Evolutionary conservation across 495 filamentous ascomycete genomes (phyloP).

Genomic region (Pseudevernia furfuracea): DNA sequence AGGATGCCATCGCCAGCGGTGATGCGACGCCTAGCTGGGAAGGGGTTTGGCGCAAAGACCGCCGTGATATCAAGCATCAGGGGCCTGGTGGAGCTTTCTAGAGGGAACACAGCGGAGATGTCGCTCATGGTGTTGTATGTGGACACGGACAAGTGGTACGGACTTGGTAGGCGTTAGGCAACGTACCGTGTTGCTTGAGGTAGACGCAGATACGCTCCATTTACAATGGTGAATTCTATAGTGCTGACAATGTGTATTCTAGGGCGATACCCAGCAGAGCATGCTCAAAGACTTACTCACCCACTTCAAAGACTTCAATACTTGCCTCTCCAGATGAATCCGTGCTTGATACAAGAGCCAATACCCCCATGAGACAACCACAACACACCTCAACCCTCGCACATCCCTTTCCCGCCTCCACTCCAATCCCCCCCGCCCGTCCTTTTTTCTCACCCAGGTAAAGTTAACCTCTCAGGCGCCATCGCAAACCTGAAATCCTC

Average conservation of each 20-base stretch:
- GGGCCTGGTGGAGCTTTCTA: neutral
- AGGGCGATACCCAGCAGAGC: neutral
- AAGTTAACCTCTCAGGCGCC: constrained; percentile 13
- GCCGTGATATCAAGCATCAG: neutral
- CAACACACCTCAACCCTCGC: neutral
- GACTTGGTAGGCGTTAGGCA: neutral
- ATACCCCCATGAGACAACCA: neutral
- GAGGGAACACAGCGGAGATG: neutral
- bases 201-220: neutral
- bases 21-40: constrained; percentile 13
- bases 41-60: constrained; percentile 15
- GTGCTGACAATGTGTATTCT: neutral
- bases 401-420: neutral
- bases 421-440: neutral
- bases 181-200: neutral
- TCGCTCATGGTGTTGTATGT: neutral
- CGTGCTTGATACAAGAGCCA: neutral
- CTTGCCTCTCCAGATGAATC: neutral
- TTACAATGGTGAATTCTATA: neutral
- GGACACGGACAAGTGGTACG: neutral
- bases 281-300: neutral
- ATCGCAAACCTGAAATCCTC: neutral
- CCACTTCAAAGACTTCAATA: neutral
- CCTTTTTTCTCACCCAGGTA: neutral
- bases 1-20: constrained; percentile 15